phyloP scores from a whole-genome alignment of 1,284 basidiomycete genomes.

The Blastosporella zonata region DNA sequence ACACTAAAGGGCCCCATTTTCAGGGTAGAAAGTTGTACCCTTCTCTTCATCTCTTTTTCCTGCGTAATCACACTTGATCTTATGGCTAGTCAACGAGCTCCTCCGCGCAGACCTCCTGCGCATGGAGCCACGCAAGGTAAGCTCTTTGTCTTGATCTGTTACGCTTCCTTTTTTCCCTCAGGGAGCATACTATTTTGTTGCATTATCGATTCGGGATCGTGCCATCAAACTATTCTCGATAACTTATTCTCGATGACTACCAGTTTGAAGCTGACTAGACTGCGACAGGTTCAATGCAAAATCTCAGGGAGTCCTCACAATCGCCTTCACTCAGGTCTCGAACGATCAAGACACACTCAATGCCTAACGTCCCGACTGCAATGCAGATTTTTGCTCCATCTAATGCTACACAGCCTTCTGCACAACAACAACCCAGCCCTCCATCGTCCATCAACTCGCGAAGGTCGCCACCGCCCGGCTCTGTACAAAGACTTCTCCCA shows the following conservation, averaged over 20 bases:
- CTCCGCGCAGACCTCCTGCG: constrained; percentile 40
- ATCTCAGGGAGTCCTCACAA: constrained; percentile 61
- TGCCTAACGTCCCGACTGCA: constrained; percentile 57
- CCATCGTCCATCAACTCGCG: constrained; percentile 32
- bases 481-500: constrained; percentile 50
- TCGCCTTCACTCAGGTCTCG: constrained; percentile 62
- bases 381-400: constrained; percentile 43
- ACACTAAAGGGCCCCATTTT: constrained; percentile 27
- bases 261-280: constrained; percentile 14
- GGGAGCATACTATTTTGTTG: constrained; percentile 8
- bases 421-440: constrained; percentile 37
- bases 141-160: constrained; percentile 19
- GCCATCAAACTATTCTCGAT: constrained; percentile 5
- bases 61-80: constrained; percentile 13
- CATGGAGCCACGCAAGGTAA: constrained; percentile 35
- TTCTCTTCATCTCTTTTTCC: constrained; percentile 23
- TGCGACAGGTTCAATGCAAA: constrained; percentile 39
- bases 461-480: constrained; percentile 33
- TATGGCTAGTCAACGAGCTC: constrained; percentile 64
- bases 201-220: constrained; percentile 17
- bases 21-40: constrained; percentile 16
- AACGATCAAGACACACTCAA: constrained; percentile 55
- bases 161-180: constrained; percentile 4
- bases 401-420: constrained; percentile 28
- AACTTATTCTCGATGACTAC: too few relatives aligned